Evolutionary conservation across 2,329 filamentous ascomycete genomes (phyloP), one percentile per base, ranked within the genome.

Genomic region (Nigrospora oryzae): DNA sequence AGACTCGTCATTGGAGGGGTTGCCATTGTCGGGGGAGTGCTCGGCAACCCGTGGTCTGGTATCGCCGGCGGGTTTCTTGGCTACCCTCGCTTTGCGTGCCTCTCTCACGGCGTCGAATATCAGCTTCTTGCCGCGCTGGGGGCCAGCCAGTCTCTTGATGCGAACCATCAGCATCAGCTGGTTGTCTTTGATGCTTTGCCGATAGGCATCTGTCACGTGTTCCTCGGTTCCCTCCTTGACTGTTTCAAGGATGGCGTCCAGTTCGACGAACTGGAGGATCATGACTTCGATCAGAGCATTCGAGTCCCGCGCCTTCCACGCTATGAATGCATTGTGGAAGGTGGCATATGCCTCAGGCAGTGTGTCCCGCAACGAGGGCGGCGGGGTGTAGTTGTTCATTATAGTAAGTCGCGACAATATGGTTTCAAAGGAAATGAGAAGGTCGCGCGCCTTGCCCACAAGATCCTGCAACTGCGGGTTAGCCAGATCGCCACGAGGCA

Each of bases 251-350:
- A 91, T 91, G 33, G 83, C 83, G 56, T 93, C 87, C 2, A 93
- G 75, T 58, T 89, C 86, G 15, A 90, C 85, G 61, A 91, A 90
- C 51, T 89, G 86, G 56, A 87, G 76, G n/a, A 91, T 74, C 86
- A 93, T 90, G 45, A 88, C 83, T 55, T 90, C 84, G 43, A 91
- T 80, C 5, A 93, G 69, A 0, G 86, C 82, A 44, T 82, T 82
- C 0, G 85, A 87, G 59, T 91, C 87, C 43, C 86, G 78, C 2
- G 86, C 83, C 63, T 90, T 89, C 87, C 87, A 93, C 4, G 85
- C 81, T 48, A 87, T 85, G 57, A 93, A 90, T 1, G 85, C 85
- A 43, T 86, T 84, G 54, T 84, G 79, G 53, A 89, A 93, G 0
- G 82, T 77, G 31, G 83, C 78, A 57, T 90, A 88, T 1, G 79